Evolutionary conservation across 2,329 filamentous ascomycete genomes (phyloP), one percentile per base, ranked within the genome.

Genomic region (Cercospora zeae-maydis): DNA sequence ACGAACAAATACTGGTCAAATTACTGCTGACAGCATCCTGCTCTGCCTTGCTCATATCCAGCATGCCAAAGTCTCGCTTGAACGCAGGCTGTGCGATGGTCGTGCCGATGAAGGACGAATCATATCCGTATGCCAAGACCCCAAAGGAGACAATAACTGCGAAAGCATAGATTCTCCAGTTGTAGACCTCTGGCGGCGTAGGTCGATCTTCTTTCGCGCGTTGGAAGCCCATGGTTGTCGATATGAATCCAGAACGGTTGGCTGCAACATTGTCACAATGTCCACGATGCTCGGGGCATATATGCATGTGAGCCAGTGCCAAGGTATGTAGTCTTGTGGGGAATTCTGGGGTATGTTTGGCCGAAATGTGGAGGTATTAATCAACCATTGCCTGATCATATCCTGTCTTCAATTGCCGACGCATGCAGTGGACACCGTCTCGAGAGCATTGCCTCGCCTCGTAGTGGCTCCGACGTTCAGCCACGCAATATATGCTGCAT

Each of bases 131-230:
- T 4, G 79, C 80, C 24, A 72, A 60, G 1, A 69, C 71, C 13
- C 82, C 81, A 16, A 79, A 80, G 4, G 81, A 78, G 51, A 83
- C 82, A 31, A 83, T 75, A n/a, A 78, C 69, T 0, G 80, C 78
- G 52, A 81, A 78, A 5, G 73, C 75, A 67, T 84, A 84, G 21
- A 84, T 72, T 3, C 78, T 76, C 78, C 78, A 81, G 65, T 83
- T 84, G 73, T 83, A 83, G 66, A 84, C 82, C 73, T 83, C 81
- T 63, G 79, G 77, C 19, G 83, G 83, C 65, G 82, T 85, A 27
- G 82, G 82, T 67, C 83, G 77, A 71, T 85, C 83, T 70, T 84
- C 83, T 37, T 81, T 79, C 37, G 81, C 81, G 56, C 79, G 78
- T 67, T 81, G 57, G 73, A 78, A 77, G 39, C 74, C 75, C 47